phyloP scores from a whole-genome alignment of 2,329 filamentous ascomycete genomes.

The Rhynchosporium secalis region DNA sequence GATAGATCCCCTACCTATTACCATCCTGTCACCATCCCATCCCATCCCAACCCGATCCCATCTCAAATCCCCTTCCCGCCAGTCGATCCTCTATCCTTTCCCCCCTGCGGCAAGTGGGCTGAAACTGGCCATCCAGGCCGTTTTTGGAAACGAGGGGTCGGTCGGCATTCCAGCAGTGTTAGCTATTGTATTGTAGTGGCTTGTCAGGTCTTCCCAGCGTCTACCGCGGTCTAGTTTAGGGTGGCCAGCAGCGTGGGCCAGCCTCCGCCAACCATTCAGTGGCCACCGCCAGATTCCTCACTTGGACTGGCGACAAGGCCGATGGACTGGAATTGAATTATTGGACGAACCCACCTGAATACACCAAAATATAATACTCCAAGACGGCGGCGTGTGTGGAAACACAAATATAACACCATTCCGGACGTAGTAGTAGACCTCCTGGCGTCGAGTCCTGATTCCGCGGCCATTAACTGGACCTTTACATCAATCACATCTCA shows the following conservation, averaged over 20 bases:
- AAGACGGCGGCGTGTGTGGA: neutral
- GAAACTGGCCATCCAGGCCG: slow-evolving; percentile 18
- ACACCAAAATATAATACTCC: slow-evolving; percentile 24
- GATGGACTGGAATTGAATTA: neutral
- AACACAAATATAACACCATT: slow-evolving; percentile 7
- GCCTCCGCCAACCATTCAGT: slow-evolving; percentile 29
- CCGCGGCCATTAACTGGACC: slow-evolving; percentile 7
- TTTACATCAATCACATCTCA: neutral
- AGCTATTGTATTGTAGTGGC: too few species aligned
- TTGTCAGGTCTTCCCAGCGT: slow-evolving; percentile 4
- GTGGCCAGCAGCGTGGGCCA: slow-evolving; percentile 9
- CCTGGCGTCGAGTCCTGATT: slow-evolving; percentile 15
- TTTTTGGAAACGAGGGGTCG: slow-evolving; percentile 17
- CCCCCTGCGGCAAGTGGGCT: slow-evolving; percentile 17
- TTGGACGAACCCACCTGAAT: neutral
- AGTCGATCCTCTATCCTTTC: slow-evolving; percentile 17
- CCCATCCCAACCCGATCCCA: slow-evolving; percentile 1
- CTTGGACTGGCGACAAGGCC: slow-evolving; percentile 13
- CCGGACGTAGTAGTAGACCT: slow-evolving; percentile 9
- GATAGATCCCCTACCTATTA: neutral
- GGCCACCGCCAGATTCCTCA: slow-evolving; percentile 27
- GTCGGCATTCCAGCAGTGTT: slow-evolving; percentile 17
- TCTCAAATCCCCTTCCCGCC: slow-evolving; percentile 10
- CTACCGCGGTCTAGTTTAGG: neutral
- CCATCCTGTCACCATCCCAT: neutral